phyloP scores from a whole-genome alignment of 2,329 filamentous ascomycete species.

The Pezizomycotina sp. region DNA sequence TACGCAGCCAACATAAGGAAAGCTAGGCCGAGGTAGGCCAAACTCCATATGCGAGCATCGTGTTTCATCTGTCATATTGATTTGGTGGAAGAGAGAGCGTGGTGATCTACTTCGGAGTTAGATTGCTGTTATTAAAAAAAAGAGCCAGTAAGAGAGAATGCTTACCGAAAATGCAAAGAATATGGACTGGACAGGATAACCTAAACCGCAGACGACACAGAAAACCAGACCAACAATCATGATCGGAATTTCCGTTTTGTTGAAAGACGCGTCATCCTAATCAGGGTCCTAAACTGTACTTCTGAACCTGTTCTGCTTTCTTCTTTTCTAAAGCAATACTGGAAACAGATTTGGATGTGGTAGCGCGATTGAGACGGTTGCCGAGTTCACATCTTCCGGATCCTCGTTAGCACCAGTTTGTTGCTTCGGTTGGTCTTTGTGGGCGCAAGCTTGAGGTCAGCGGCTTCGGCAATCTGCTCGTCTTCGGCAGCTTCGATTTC shows the following conservation, averaged over 20 bases:
- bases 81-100: slow-evolving; percentile 32
- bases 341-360: slow-evolving; percentile 45
- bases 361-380: slow-evolving; percentile 40
- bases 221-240: slow-evolving; percentile 62
- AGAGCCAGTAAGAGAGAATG: too few species aligned
- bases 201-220: slow-evolving; percentile 61
- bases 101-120: slow-evolving; percentile 26
- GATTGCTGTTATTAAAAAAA: slow-evolving; percentile 1
- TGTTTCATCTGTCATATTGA: slow-evolving; percentile 43
- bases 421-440: slow-evolving; percentile 26
- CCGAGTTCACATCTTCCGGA: slow-evolving; percentile 45
- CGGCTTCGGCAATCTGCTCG: slow-evolving; percentile 34
- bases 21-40: slow-evolving; percentile 78
- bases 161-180: too few species aligned
- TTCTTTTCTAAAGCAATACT: slow-evolving; percentile 50
- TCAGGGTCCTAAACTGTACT: slow-evolving; percentile 56
- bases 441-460: slow-evolving; percentile 29
- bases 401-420: slow-evolving; percentile 33
- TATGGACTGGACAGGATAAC: slow-evolving; percentile 59
- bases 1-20: slow-evolving; percentile 56
- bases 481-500: slow-evolving; percentile 39
- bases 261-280: slow-evolving; percentile 66
- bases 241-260: slow-evolving; percentile 49
- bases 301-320: slow-evolving; percentile 34
- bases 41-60: slow-evolving; percentile 68